Conservation (phyloP, 768 basidiomycete species). For the Suillus alpinus region DNA sequence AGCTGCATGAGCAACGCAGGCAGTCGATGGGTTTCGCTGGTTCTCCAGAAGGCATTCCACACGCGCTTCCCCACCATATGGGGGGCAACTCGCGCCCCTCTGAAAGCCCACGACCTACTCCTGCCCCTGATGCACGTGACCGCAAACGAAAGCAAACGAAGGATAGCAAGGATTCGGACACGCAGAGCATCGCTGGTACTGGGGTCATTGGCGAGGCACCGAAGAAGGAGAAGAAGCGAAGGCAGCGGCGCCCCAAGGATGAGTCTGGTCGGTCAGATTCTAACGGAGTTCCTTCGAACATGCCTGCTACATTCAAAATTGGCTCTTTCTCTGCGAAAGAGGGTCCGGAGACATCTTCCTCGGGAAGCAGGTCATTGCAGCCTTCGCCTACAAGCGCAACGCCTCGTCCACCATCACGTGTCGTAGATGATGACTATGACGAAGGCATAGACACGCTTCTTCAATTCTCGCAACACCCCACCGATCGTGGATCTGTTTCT, state of each 20-base stretch:
- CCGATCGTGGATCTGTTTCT: conserved; percentile 56
- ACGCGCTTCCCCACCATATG: conserved; percentile 27
- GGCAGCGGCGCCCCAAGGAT: conserved; percentile 43
- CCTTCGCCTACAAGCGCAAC: conserved; percentile 68
- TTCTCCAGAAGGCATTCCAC: conserved; percentile 43
- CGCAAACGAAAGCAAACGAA: conserved; percentile 42
- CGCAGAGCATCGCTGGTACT: conserved; percentile 29
- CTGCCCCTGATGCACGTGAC: conserved; percentile 45
- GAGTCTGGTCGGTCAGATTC: conserved; percentile 31
- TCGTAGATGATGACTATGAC: conserved; percentile 92
- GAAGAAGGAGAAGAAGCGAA: conserved; percentile 59
- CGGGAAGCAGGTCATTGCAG: conserved; percentile 61
- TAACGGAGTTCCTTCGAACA: conserved; percentile 26
- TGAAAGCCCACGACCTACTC: conserved; percentile 54
- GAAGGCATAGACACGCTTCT: conserved; percentile 87
- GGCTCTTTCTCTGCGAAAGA: conserved; percentile 37
- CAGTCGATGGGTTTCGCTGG: conserved; percentile 39
- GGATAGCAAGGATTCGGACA: conserved; percentile 45
- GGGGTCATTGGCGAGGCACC: conserved; percentile 35
- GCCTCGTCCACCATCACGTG: conserved; percentile 59
- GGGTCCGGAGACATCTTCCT: conserved; percentile 63
- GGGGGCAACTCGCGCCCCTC: conserved; percentile 44
- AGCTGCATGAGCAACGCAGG: conserved; percentile 33
- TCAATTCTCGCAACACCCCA: conserved; percentile 48
- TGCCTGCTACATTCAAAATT: conserved; percentile 32